phyloP scores from a whole-genome alignment of 176 grass and related monocot species.

The Otatea glauca region DNA sequence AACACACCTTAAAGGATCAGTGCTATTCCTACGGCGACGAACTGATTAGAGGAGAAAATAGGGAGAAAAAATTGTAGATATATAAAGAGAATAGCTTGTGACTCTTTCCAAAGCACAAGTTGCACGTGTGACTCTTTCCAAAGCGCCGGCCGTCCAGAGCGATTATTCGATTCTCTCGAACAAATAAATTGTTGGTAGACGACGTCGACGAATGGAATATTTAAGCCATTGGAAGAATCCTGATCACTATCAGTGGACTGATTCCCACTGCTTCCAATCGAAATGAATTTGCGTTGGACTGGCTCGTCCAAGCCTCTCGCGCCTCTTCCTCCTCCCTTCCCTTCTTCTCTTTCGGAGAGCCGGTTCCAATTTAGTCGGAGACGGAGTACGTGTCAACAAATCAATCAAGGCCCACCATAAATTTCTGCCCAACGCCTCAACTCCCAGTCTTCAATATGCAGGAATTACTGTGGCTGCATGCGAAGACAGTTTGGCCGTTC shows the following conservation, averaged over 20 bases:
- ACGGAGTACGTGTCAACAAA: background rate
- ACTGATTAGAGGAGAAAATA: background rate
- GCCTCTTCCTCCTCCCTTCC: conserved; percentile 1
- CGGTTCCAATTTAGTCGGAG: background rate
- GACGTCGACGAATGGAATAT: conserved; percentile 43
- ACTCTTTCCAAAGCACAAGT: background rate
- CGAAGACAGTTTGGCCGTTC: background rate
- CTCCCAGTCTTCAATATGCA: background rate
- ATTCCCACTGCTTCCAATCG: conserved; percentile 15
- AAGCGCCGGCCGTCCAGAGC: background rate
- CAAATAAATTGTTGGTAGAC: conserved; percentile 16
- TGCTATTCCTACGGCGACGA: background rate
- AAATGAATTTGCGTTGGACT: background rate
- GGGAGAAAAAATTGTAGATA: background rate
- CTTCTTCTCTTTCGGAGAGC: background rate
- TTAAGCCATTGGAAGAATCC: background rate
- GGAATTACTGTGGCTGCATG: background rate
- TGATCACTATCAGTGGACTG: conserved; percentile 7
- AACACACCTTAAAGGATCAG: too few relatives aligned
- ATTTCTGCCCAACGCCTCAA: background rate
- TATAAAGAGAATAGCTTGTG: background rate
- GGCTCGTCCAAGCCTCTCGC: background rate
- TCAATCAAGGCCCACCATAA: background rate
- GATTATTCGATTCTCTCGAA: background rate
- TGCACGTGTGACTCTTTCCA: conserved; percentile 5